Evolutionary conservation across 1,139 yeast species (phyloP), one percentile per base, ranked within the genome.

Genomic region (Pichia norvegensis): DNA sequence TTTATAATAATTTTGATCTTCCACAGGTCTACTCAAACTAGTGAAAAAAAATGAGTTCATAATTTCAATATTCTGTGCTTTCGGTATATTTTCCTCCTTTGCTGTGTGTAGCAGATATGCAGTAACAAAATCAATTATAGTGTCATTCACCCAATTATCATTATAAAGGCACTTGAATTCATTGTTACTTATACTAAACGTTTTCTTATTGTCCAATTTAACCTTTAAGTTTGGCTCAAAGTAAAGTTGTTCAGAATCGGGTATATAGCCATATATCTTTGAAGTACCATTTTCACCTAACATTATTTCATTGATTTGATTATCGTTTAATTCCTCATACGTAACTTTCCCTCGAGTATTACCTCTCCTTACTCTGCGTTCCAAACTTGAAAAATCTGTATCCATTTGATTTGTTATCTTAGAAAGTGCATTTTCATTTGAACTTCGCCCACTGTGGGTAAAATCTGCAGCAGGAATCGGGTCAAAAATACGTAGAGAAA

Each of bases 11-110:
- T 73, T 60, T 3, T 52, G 52, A 40, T 51, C 49, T 2, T 44
- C 41, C 13, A 46, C 44, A 8, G 45, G 51, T 46, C 53, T 70
- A 46, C 72, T 69, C 39, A 88, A 67, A 57, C 81, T 81, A 2
- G 85, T 76, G 66, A 76, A 92, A 62, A 94, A 90, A 60, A 86
- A 94, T 0, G 97, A 84, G 58, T 87, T 86, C 63, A 92, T 78
- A 2, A 88, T 72, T 59, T 81, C 77, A 2, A 82, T 73, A n/a
- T 67, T 63, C n/a, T 67, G 62, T 6, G 62, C 56, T 17, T 47
- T 46, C 11, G 48, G 51, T 20, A 53, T 40, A 7, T 48, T 40
- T 1, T 57, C 47, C 5, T 60, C 73, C 31, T 64, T 57, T 31
- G 80, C 80, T 8, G 72, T 64, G 35, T 56, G 45, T 23, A 60